Base-by-base conservation (phyloP, 73 alveolate species). In the Uronychia binucleata region DNA sequence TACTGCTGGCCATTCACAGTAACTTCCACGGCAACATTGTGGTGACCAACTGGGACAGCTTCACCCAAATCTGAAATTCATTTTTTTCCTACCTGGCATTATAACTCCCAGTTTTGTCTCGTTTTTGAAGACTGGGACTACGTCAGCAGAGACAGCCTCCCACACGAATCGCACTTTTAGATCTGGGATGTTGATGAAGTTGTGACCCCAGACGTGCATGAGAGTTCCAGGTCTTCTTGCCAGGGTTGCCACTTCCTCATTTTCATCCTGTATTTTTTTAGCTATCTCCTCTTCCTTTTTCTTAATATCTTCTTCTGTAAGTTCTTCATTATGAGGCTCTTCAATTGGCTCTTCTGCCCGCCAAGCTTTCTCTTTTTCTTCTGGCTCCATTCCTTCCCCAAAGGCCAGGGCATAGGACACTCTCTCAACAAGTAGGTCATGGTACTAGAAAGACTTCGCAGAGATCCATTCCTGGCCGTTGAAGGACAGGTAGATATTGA, bases 391-490 rank as follows among this genome's bases (percentile, higher is more conserved):
- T 78, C 96, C 98, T 58, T 88, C 97, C 26, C 86, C 91, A 60
- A 34, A 90, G 14, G 92, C 81, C 13, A 80, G 83, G 59, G 96
- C 97, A 57, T 94, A 94, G 29, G 97, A 96, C 34, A 96, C 77
- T 85, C 99, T 95, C 0, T 77, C 84, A 0, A 97, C 93, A 88
- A 86, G 79, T 59, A 97, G 93, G 35, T 97, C 98, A 84, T 84
- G 97, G 85, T 96, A 98, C 74, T 87, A 80, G 88, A 97, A 98
- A 25, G 96, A 86, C 57, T 96, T 96, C 0, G 98, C 97, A 77
- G 91, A 86, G 30, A 97, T 94, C 99, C 99, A 98, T 86, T 98
- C 98, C 34, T 97, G 91, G 58, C 99, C 97, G 80, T 96, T 97
- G 84, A 98, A 92, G 57, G 99, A 94, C 30, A 98, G 87, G 76